Percentiles rank a stretch among this genome's conserved stretches.
These are phyloP conservation scores for Ogataea corticis DNA, from an alignment of 805 yeast genomes.

Conservation along the genomic window DNA sequence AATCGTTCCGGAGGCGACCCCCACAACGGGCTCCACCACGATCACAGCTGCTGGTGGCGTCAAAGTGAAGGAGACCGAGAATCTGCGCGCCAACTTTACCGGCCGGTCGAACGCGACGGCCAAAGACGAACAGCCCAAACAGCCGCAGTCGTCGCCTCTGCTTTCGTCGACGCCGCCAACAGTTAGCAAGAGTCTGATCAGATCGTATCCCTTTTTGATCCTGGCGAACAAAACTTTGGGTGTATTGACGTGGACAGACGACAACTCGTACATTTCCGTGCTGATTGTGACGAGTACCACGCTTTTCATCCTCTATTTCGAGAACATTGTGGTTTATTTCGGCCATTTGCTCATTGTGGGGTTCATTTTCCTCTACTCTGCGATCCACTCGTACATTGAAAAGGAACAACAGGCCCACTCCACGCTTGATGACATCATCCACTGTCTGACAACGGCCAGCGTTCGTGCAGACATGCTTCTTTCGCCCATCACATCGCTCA, in stretches of 20 bases:
- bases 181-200: constrained; percentile 77
- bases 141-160: constrained; percentile 72
- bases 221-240: constrained; percentile 69
- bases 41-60: constrained; percentile 28
- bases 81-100: constrained; percentile 41
- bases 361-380: constrained; percentile 57
- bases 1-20: constrained; percentile 11
- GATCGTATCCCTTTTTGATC: constrained; percentile 82
- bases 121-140: constrained; percentile 6
- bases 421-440: constrained; percentile 83
- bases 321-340: constrained; percentile 70
- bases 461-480: constrained; percentile 75
- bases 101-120: constrained; percentile 31
- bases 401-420: constrained; percentile 66
- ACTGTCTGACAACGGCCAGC: constrained; percentile 70
- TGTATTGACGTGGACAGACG: constrained; percentile 88
- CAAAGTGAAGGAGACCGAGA: constrained; percentile 33
- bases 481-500: constrained; percentile 73
- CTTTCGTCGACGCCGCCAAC: constrained; percentile 88
- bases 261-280: constrained; percentile 74
- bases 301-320: constrained; percentile 72
- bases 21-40: constrained; percentile 15
- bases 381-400: constrained; percentile 56
- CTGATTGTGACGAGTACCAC: constrained; percentile 57
- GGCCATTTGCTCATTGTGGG: constrained; percentile 78